These are phyloP conservation scores for Hypoxylon lenormandii DNA, from an alignment of 495 filamentous ascomycete species.

Conservation along the genomic window DNA sequence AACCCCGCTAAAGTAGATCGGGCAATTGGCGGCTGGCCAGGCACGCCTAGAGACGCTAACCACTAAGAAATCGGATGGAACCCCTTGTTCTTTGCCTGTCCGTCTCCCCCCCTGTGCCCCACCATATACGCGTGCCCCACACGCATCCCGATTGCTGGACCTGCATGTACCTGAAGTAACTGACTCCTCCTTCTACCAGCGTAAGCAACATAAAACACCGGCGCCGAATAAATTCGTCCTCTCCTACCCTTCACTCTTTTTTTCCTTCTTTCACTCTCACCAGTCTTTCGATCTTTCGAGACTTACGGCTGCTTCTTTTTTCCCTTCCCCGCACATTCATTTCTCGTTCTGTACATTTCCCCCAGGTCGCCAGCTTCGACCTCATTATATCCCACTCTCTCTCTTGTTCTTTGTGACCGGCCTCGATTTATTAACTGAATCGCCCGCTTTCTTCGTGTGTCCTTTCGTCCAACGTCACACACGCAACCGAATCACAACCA, in stretches of 20 bases:
- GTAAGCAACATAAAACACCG: conserved; percentile 34
- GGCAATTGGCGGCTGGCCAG: conserved; percentile 21
- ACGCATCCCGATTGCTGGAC: conserved; percentile 41
- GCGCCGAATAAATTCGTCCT: conserved; percentile 30
- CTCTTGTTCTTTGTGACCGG: conserved; percentile 39
- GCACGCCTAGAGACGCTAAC: conserved; percentile 9
- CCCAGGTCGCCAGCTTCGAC: conserved; percentile 58
- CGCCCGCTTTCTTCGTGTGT: not conserved
- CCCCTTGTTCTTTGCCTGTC: conserved; percentile 1
- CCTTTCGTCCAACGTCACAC: conserved; percentile 33
- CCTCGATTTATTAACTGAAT: conserved; percentile 25
- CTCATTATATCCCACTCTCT: conserved; percentile 30
- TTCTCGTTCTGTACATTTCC: conserved; percentile 46
- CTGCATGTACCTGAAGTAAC: conserved; percentile 11
- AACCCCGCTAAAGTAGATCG: conserved; percentile 2
- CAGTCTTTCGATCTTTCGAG: conserved; percentile 29
- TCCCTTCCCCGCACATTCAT: conserved; percentile 44
- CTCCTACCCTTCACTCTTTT: conserved; percentile 25
- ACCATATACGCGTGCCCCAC: conserved; percentile 28
- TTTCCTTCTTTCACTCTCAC: conserved; percentile 26
- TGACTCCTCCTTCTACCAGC: not conserved
- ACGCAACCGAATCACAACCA: conserved; percentile 19
- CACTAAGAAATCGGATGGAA: conserved; percentile 21
- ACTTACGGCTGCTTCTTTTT: conserved; percentile 45
- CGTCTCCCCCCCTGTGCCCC: conserved; percentile 19